Conservation (phyloP, 1,284 basidiomycete species). For the Sporisorium scitamineum region DNA sequence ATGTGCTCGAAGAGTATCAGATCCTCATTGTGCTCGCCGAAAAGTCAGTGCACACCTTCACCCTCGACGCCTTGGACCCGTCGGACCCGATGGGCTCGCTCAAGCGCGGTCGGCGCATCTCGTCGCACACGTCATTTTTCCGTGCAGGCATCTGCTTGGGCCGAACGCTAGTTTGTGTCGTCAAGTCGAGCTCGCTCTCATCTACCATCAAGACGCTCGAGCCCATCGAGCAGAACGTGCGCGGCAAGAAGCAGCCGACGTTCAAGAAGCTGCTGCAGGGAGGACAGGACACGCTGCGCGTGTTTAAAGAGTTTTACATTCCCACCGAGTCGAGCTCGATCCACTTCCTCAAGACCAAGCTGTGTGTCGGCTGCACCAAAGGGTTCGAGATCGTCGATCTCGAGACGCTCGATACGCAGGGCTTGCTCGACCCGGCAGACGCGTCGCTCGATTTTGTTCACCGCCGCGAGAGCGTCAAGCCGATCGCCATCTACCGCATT, state of each 20-base stretch:
- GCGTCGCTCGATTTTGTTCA: conserved; percentile 92
- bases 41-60: conserved; percentile 94
- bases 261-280: conserved; percentile 93
- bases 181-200: conserved; percentile 92
- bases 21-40: conserved; percentile 90
- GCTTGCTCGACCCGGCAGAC: conserved; percentile 92
- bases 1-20: conserved; percentile 95
- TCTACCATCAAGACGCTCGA: conserved; percentile 98
- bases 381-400: conserved; percentile 99
- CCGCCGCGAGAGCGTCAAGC: conserved; percentile 86
- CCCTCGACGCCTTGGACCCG: conserved; percentile 89
- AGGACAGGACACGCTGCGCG: conserved; percentile 91
- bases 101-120: conserved; percentile 93
- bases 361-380: conserved; percentile 96
- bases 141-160: conserved; percentile 94
- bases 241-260: conserved; percentile 80
- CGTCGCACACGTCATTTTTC: conserved; percentile 97
- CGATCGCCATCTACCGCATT: conserved; percentile 96
- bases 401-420: conserved; percentile 96
- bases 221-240: conserved; percentile 89
- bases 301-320: conserved; percentile 97
- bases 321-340: conserved; percentile 96
- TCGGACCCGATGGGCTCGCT: conserved; percentile 89
- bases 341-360: conserved; percentile 96
- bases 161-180: conserved; percentile 94